phyloP scores from a whole-genome alignment of 306 rosid species.

The Quercus wislizeni region DNA sequence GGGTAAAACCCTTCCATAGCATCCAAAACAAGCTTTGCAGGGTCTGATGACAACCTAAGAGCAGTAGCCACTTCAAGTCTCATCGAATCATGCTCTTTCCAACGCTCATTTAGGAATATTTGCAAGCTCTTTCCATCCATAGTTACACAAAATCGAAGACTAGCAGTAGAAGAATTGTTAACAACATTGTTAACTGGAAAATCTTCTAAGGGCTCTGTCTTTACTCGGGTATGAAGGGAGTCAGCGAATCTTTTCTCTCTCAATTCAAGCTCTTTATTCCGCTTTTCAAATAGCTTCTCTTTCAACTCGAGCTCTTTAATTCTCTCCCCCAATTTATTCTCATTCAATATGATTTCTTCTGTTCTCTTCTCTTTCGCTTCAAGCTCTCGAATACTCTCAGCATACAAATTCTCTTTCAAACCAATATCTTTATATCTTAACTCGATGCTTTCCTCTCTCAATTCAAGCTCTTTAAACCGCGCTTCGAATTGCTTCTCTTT shows the following conservation, averaged over 20 bases:
- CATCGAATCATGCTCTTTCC: conserved; percentile 25
- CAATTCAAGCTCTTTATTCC: neutral
- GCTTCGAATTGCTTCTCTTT: neutral
- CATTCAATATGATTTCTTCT: neutral
- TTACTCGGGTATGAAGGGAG: too few species aligned
- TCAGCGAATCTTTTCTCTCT: conserved; percentile 6
- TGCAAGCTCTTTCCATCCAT: conserved; percentile 28
- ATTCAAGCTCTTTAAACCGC: neutral
- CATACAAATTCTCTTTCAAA: too few species aligned
- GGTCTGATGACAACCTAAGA: conserved; percentile 33
- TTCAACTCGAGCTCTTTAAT: too few species aligned
- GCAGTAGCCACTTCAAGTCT: conserved; percentile 11
- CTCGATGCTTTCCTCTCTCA: too few species aligned
- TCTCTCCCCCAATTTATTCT: too few species aligned
- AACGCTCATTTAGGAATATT: conserved; percentile 26
- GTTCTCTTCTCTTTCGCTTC: neutral
- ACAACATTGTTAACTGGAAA: too few species aligned
- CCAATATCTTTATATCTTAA: too few species aligned
- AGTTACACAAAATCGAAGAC: too few species aligned
- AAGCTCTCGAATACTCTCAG: neutral
- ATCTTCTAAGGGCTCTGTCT: too few species aligned
- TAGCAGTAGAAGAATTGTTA: too few species aligned
- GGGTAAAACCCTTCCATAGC: conserved; percentile 39
- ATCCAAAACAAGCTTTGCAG: conserved; percentile 43
- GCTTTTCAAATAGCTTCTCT: too few species aligned